Percentiles rank a stretch among this genome's conserved stretches.
Conservation (phyloP, 169 alveolate genomes). For the Amoebophrya sp. region DNA sequence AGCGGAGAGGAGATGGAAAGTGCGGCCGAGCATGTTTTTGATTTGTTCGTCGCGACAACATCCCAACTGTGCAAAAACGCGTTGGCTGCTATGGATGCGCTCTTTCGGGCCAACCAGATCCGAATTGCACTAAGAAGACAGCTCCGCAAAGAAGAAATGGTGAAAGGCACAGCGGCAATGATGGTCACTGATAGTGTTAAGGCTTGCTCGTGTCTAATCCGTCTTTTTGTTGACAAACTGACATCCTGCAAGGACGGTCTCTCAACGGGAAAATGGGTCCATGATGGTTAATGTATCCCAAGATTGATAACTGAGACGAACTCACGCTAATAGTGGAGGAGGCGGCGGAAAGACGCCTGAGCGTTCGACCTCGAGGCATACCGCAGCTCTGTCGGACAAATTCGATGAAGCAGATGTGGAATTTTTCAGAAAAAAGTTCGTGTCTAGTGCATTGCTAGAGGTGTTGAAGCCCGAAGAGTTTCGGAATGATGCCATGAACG, state of each 20-base stretch:
- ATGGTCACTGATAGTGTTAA: too few species aligned
- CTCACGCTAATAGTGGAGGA: too few species aligned
- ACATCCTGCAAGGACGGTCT: too few species aligned
- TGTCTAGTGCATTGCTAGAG: not conserved
- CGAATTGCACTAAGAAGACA: not conserved
- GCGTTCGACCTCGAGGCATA: not conserved
- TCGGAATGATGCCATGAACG: constrained; percentile 7
- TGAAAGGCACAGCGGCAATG: constrained; percentile 16
- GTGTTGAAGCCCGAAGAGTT: not conserved
- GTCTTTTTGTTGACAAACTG: too few species aligned
- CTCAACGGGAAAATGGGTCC: too few species aligned
- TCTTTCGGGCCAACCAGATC: not conserved
- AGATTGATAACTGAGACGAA: too few species aligned
- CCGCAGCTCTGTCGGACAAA: not conserved
- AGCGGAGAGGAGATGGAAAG: not conserved
- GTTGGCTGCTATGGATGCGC: not conserved
- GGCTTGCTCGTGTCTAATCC: too few species aligned
- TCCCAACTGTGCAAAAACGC: constrained; percentile 30
- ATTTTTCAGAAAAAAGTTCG: too few species aligned
- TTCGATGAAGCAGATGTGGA: too few species aligned
- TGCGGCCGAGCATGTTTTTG: not conserved
- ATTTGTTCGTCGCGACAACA: not conserved
- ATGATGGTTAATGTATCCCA: too few species aligned
- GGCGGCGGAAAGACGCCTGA: too few species aligned
- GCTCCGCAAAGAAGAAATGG: not conserved